Conservation (phyloP, 2,329 filamentous ascomycete genomes). For the Beauveria varroae region DNA sequence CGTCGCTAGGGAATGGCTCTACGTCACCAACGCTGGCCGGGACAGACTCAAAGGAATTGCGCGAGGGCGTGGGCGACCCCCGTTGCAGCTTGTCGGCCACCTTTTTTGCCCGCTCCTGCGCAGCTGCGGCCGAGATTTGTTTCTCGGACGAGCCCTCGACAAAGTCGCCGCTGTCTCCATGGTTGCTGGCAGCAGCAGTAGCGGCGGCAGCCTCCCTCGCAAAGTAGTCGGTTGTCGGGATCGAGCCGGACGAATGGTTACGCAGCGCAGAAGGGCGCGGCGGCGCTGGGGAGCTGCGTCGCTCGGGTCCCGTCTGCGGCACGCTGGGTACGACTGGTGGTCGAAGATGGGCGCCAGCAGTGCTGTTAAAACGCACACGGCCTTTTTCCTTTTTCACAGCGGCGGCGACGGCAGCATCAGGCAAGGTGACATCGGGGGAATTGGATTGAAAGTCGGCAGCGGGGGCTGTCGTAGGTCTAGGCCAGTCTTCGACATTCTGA, state of each 20-base stretch:
- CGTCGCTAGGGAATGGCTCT: constrained; percentile 18
- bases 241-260: constrained; percentile 11
- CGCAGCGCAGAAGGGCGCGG: constrained; percentile 11
- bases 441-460: not conserved
- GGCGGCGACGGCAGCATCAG: constrained; percentile 13
- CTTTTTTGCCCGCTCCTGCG: constrained; percentile 34
- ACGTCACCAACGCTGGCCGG: constrained; percentile 19
- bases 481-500: constrained; percentile 8
- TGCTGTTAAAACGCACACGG: constrained; percentile 42
- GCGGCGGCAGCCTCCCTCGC: constrained; percentile 9
- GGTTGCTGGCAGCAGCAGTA: constrained; percentile 8
- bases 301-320: constrained; percentile 15
- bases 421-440: not conserved
- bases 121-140: constrained; percentile 30
- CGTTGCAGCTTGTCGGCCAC: constrained; percentile 32
- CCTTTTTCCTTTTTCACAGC: constrained; percentile 35
- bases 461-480: constrained; percentile 2
- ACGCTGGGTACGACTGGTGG: constrained; percentile 17
- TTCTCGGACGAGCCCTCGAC: constrained; percentile 14
- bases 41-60: constrained; percentile 28
- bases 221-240: constrained; percentile 10
- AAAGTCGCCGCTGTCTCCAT: not conserved
- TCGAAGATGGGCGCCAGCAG: constrained; percentile 25
- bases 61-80: constrained; percentile 28
- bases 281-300: constrained; percentile 6